Conservation (phyloP, 169 alveolate species). For the Eimeria zaria region DNA sequence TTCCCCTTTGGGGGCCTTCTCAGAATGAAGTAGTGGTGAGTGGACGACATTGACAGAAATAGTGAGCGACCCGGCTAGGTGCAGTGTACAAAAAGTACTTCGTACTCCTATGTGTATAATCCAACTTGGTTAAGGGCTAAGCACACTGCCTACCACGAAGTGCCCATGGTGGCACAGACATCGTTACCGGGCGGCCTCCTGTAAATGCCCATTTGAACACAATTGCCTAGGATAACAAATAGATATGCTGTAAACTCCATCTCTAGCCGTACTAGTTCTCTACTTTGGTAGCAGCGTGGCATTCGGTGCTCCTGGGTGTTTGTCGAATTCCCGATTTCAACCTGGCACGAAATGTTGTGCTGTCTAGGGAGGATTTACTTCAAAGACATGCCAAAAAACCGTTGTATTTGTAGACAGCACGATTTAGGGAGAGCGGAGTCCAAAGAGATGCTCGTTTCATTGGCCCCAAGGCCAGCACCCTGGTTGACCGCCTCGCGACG, state of each 20-base stretch:
- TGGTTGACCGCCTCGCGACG: slow-evolving; percentile 4
- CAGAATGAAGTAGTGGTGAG: not conserved
- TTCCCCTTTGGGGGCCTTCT: not conserved
- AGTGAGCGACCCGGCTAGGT: not conserved
- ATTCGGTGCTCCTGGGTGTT: not conserved
- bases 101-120: too few relatives aligned
- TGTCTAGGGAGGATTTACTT: not conserved
- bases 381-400: not conserved
- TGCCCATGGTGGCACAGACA: not conserved
- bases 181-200: not conserved
- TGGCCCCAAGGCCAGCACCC: slow-evolving; percentile 10
- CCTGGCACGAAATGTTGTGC: not conserved
- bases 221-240: not conserved
- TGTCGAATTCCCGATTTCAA: not conserved
- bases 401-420: not conserved
- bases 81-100: too few relatives aligned
- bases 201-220: not conserved
- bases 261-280: not conserved
- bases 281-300: not conserved
- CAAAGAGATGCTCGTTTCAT: not conserved
- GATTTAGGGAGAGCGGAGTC: not conserved
- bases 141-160: not conserved
- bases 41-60: not conserved
- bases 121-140: not conserved
- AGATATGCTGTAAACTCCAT: not conserved